Evolutionary conservation across 768 basidiomycete species (phyloP), one percentile per base, ranked within the genome.

Genomic region (Clitopilus passeckerianus): DNA sequence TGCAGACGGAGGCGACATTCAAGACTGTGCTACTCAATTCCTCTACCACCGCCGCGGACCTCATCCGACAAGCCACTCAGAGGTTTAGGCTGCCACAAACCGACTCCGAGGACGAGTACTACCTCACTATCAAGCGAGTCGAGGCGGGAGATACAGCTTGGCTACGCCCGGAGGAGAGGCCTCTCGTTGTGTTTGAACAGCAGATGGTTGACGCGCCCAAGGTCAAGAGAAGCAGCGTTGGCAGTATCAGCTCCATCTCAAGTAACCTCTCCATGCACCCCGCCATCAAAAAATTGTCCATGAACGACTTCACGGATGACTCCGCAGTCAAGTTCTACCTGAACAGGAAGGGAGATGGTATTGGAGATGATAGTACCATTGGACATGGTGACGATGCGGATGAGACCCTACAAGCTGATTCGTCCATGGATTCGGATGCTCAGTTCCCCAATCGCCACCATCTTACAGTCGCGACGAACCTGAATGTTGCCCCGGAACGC

Each of bases 281-380:
- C 16, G 95, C 97, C 15, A 99, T 98, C 72, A 88, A 86, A 68
- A 92, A 91, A 69, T 76, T 98, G 41, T 86, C 91, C 50, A 96
- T 97, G 93, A 97, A 95, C 66, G 97, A 98, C 70, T 98, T 95
- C 68, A 91, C 91, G 44, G 97, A 99, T 65, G 97, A 98, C 69
- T 94, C 95, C 3, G 87, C 90, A 0, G 95, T 98, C 74, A 98
- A 98, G 72, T 90, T 98, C 72, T 99, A 97, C 73, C 72, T 98
- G 63, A 94, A 98, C 70, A 79, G 91, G 57, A 77, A 81, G 24
- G 69, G 66, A 27, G 72, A 77, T 57, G 46, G 46, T 7, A 69
- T 70, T 15, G 72, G 61, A 1, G 80, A 80, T 46, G 81, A 81
- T 56, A 79, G 73, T 53, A 52, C 64, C 53, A 65, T 67, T 55